phyloP scores from a whole-genome alignment of 257 asterid genomes.

The Penstemon newberryi region DNA sequence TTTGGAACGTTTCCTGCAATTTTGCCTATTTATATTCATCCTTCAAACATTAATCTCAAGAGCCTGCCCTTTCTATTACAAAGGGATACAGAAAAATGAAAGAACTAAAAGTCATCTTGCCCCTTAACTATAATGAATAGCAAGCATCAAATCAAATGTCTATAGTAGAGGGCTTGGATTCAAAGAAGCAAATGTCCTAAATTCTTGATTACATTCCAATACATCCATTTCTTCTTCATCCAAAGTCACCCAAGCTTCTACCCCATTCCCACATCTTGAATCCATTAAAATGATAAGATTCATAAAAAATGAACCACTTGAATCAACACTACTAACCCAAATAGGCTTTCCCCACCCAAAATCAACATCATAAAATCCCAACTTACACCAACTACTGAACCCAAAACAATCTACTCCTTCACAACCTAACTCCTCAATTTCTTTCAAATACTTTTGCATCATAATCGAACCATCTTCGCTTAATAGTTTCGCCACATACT shows the following conservation, averaged over 20 bases:
- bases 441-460: constrained; percentile 47
- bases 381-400: constrained; percentile 75
- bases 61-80: too few relatives aligned
- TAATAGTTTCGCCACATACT: constrained; percentile 41
- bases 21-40: too few relatives aligned
- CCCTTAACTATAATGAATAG: too few relatives aligned
- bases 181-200: constrained; percentile 35
- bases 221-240: constrained; percentile 60
- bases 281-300: constrained; percentile 60
- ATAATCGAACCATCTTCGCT: constrained; percentile 39
- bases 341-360: constrained; percentile 84
- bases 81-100: too few relatives aligned
- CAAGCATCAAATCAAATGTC: too few relatives aligned
- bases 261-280: constrained; percentile 51
- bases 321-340: constrained; percentile 63
- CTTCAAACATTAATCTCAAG: too few relatives aligned
- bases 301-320: constrained; percentile 53
- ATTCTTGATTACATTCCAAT: constrained; percentile 43
- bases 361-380: constrained; percentile 66
- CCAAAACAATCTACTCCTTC: constrained; percentile 47
- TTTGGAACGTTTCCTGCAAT: too few relatives aligned
- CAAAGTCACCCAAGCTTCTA: constrained; percentile 91
- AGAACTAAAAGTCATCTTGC: too few relatives aligned
- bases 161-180: constrained; percentile 54
- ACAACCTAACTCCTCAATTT: constrained; percentile 48